Conservation (phyloP, 1,139 yeast genomes). For the Pichia sp. region DNA sequence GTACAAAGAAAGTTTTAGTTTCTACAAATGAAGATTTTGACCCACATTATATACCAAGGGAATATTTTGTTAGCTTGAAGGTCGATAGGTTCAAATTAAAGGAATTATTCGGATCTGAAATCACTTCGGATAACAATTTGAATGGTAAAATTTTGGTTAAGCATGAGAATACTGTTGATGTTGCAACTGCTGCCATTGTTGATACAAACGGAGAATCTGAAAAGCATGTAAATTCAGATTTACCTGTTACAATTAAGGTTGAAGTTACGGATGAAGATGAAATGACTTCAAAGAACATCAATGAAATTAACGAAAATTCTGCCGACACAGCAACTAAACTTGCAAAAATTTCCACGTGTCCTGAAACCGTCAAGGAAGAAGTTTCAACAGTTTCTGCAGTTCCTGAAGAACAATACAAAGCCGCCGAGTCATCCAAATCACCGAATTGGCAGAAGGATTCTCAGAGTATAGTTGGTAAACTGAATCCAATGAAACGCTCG, state of each 20-base stretch:
- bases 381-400: neutral
- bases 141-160: neutral
- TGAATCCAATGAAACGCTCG: constrained; percentile 6
- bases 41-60: neutral
- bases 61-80: constrained; percentile 14
- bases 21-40: constrained; percentile 25
- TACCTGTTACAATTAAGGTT: neutral
- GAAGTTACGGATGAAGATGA: neutral
- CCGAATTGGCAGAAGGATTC: neutral
- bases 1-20: constrained; percentile 21
- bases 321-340: neutral
- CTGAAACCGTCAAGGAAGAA: too few species aligned
- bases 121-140: neutral
- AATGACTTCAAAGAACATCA: neutral
- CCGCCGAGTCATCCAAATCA: too few species aligned
- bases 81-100: constrained; percentile 13
- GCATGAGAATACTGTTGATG: constrained; percentile 1
- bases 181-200: neutral
- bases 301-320: neutral
- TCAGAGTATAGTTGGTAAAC: constrained; percentile 1
- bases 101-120: neutral
- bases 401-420: neutral
- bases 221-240: too few species aligned
- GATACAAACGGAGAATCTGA: neutral
- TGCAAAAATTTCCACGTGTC: neutral